Evolutionary conservation across 2,329 filamentous ascomycete genomes (phyloP).

Genomic region (Aspergillus viridinutans): DNA sequence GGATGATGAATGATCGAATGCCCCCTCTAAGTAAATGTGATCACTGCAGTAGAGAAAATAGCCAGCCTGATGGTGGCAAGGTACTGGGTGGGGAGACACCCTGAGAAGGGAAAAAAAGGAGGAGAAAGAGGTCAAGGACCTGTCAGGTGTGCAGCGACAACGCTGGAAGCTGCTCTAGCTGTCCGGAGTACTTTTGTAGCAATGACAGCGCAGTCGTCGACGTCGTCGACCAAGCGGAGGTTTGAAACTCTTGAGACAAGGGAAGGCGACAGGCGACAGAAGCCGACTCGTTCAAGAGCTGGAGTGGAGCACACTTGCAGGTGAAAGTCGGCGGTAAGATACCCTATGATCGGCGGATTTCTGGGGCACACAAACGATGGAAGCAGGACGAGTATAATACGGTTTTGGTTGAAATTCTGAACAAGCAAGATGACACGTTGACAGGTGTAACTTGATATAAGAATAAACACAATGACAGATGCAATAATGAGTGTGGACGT

Average conservation of each 20-base stretch:
- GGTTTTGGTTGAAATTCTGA: neutral
- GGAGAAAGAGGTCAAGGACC: slow-evolving; percentile 1
- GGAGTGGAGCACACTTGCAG: neutral
- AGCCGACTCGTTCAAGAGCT: neutral
- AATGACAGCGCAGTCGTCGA: slow-evolving; percentile 6
- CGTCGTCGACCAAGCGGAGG: neutral
- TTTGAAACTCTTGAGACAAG: neutral
- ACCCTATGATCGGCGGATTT: neutral
- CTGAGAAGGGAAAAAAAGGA: neutral
- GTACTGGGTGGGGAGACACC: neutral
- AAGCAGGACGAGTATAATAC: neutral
- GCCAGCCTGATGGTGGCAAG: neutral
- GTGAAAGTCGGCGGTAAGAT: neutral
- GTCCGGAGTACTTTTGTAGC: slow-evolving; percentile 7
- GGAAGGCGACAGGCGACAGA: neutral
- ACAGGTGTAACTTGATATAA: neutral
- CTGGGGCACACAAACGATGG: neutral
- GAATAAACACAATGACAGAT: neutral
- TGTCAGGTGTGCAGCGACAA: neutral
- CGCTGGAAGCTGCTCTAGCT: neutral
- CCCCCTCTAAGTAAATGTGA: neutral
- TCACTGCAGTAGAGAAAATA: neutral
- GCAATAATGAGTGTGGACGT: neutral
- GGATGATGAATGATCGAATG: neutral
- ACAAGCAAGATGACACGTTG: neutral